Evolutionary conservation across 352 stramenopile genomes (phyloP), one percentile per base, ranked within the genome.

Genomic region (Blastocystis sp.): DNA sequence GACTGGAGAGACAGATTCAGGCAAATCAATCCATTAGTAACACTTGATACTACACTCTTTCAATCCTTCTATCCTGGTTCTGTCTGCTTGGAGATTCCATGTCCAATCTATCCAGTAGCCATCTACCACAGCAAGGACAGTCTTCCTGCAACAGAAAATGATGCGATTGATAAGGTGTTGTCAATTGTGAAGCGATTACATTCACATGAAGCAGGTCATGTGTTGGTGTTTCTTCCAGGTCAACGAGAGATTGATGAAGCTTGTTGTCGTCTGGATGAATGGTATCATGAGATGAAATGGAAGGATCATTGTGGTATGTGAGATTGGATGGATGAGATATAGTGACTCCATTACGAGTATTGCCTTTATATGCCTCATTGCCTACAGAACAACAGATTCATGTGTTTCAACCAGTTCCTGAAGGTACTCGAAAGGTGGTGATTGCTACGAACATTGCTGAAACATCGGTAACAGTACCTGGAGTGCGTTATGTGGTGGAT

Each of bases 401-500:
- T 1, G 86, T 95, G 35, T 97, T 97, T 87, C 88, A 90, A 32
- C 90, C 92, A 78, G 88, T 88, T 85, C 89, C 51, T 88, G 91
- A 43, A 2, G 87, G 77, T 16, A 88, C 54, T 12, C 92, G 95
- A 78, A 93, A 95, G 27, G 91, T 98, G 32, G 95, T 98, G 49
- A 91, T 97, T 61, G 91, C 93, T 4, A 98, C 95, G 0, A 98
- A 97, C 88, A 97, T 98, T 65, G 95, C 95, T 4, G 95, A 98
- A 90, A 97, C 95, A 14, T 97, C 93, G 88, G 90, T 98, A 2
- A 98, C 95, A 14, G 96, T 98, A n/a, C 94, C 96, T 46, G 92
- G 95, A 80, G 94, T 98, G 32, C 93, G 94, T 11, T 95, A 95
- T 88, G 96, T 99, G 0, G 94, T 99, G 73, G 97, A 99, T 91